phyloP scores from a whole-genome alignment of 2,329 filamentous ascomycete species.

The Microthyrium microscopicum region DNA sequence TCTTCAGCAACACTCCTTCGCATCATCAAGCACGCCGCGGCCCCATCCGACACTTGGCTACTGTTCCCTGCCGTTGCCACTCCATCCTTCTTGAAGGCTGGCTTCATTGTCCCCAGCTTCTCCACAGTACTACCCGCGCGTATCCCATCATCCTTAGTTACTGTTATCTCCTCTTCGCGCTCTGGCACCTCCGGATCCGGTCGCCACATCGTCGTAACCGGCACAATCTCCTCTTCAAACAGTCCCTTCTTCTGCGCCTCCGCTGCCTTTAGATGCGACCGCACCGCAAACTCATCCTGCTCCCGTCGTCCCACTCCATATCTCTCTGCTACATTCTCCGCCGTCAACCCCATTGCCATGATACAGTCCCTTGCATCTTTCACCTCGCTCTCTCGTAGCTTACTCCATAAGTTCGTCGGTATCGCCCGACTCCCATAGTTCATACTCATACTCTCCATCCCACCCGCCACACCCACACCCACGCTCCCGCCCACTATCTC shows the following conservation, averaged over 20 bases:
- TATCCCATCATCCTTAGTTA: constrained; percentile 71
- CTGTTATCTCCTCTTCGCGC: constrained; percentile 41
- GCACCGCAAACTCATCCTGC: constrained; percentile 68
- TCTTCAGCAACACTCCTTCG: constrained; percentile 60
- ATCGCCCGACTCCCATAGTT: constrained; percentile 83
- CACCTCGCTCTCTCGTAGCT: constrained; percentile 43
- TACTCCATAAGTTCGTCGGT: constrained; percentile 64
- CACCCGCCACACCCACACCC: constrained; percentile 60
- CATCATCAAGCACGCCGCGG: constrained; percentile 72
- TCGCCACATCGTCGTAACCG: constrained; percentile 55
- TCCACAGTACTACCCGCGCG: constrained; percentile 50
- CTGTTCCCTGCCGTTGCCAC: constrained; percentile 72
- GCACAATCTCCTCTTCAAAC: constrained; percentile 67
- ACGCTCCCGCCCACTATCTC: constrained; percentile 61
- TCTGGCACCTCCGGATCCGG: constrained; percentile 40
- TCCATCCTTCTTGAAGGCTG: constrained; percentile 63
- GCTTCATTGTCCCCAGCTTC: constrained; percentile 63
- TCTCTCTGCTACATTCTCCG: constrained; percentile 69
- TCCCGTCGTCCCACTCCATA: constrained; percentile 59
- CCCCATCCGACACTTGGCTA: constrained; percentile 75
- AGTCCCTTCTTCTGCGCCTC: constrained; percentile 49
- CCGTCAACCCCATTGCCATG: constrained; percentile 86
- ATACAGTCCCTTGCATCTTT: constrained; percentile 70
- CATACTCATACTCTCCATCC: constrained; percentile 91
- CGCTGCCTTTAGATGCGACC: constrained; percentile 57